Conservation (phyloP, 192 early-diverging fungal species). For the Backusella westeae region DNA sequence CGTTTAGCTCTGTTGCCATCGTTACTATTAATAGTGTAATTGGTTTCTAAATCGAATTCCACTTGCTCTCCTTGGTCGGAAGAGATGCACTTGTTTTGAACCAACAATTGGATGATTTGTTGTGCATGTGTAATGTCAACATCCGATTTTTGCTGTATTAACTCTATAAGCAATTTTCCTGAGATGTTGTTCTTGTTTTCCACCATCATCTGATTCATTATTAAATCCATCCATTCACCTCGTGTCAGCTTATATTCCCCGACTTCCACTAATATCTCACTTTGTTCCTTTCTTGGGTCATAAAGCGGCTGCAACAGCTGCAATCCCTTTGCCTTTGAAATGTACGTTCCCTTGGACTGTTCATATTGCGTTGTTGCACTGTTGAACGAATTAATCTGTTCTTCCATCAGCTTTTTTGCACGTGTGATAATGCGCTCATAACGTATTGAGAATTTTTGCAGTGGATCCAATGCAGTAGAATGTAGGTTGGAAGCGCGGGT, state of each 20-base stretch:
- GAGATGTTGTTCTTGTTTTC: background rate
- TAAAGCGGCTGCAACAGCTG: background rate
- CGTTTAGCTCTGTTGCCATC: background rate
- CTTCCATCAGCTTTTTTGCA: constrained; percentile 7
- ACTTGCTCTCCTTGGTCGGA: background rate
- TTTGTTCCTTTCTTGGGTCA: background rate
- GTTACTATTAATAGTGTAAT: background rate
- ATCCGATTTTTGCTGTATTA: background rate
- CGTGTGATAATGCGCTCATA: constrained; percentile 19
- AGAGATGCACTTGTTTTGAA: background rate
- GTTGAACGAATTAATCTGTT: constrained; percentile 13
- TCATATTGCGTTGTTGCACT: background rate
- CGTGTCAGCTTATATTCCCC: background rate
- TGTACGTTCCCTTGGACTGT: background rate
- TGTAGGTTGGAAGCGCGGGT: constrained; percentile 40
- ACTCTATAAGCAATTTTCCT: background rate
- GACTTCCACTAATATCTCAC: background rate
- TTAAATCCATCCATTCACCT: constrained; percentile 2
- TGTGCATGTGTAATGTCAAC: background rate
- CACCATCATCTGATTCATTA: background rate
- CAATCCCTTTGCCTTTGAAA: background rate
- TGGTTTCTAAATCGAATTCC: background rate
- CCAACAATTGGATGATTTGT: background rate
- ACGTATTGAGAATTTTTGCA: constrained; percentile 1
- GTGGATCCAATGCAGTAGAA: constrained; percentile 29